Percentiles rank a stretch among this genome's conserved stretches.
Evolutionary conservation across 768 basidiomycete genomes (phyloP).

Genomic region (Vararia minispora): DNA sequence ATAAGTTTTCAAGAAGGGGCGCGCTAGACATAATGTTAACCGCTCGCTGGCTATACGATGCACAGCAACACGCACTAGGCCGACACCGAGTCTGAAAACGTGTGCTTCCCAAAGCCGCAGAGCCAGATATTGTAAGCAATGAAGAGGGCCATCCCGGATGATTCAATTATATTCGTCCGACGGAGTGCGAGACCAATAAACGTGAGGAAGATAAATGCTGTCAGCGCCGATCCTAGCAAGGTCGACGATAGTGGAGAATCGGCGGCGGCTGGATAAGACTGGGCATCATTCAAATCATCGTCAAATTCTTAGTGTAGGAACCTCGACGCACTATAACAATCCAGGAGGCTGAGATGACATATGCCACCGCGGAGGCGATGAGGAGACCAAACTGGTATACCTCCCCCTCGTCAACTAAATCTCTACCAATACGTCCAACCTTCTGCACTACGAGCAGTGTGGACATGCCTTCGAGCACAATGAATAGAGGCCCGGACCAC

Average conservation of each 20-base stretch:
- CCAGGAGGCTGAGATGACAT: slow-evolving; percentile 80
- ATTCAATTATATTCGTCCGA: slow-evolving; percentile 89
- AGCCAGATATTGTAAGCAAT: slow-evolving; percentile 89
- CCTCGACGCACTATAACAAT: slow-evolving; percentile 71
- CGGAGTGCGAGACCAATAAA: slow-evolving; percentile 84
- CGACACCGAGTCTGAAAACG: slow-evolving; percentile 61
- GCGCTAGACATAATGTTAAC: slow-evolving; percentile 30
- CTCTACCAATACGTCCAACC: slow-evolving; percentile 67
- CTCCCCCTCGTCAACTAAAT: slow-evolving; percentile 62
- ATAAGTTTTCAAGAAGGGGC: slow-evolving; percentile 66
- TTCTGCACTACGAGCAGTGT: slow-evolving; percentile 76
- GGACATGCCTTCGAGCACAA: slow-evolving; percentile 75
- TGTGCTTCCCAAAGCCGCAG: slow-evolving; percentile 68
- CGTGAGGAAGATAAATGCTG: slow-evolving; percentile 83
- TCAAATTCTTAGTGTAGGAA: not conserved
- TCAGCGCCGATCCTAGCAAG: slow-evolving; percentile 77
- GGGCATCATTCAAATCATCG: not conserved
- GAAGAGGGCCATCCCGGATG: slow-evolving; percentile 76
- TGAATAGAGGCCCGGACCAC: slow-evolving; percentile 66
- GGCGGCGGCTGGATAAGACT: slow-evolving; percentile 79
- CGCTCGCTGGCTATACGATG: not conserved
- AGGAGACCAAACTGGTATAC: slow-evolving; percentile 67
- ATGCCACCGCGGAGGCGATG: slow-evolving; percentile 66
- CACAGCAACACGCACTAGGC: slow-evolving; percentile 49
- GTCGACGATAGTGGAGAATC: slow-evolving; percentile 83